These are phyloP conservation scores for Ogataea naganishii DNA, from an alignment of 805 yeast genomes.

Conservation along the genomic window DNA sequence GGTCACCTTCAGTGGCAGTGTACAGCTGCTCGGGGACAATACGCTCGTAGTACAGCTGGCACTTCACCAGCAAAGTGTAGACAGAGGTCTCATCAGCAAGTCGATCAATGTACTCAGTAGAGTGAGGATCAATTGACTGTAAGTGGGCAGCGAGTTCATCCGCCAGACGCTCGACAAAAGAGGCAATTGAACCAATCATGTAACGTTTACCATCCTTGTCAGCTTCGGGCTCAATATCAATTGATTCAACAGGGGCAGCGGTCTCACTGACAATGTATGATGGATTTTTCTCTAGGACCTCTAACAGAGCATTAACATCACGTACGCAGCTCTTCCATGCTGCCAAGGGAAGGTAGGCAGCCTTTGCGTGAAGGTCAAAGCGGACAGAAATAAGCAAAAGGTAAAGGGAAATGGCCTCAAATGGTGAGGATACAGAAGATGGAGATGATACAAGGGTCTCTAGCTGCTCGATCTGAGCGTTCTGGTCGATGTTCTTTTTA, in stretches of 20 bases:
- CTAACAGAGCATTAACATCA: constrained; percentile 56
- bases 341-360: constrained; percentile 64
- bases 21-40: constrained; percentile 36
- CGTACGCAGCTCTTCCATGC: constrained; percentile 69
- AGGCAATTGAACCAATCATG: constrained; percentile 75
- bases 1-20: constrained; percentile 40
- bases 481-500: constrained; percentile 83
- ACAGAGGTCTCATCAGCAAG: constrained; percentile 77
- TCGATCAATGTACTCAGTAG: constrained; percentile 86
- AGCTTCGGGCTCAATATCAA: constrained; percentile 62
- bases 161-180: constrained; percentile 87
- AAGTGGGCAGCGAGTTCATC: constrained; percentile 88
- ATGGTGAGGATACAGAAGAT: constrained; percentile 44
- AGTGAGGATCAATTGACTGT: constrained; percentile 88
- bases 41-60: constrained; percentile 77
- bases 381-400: constrained; percentile 80
- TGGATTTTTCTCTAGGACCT: constrained; percentile 55
- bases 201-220: constrained; percentile 60
- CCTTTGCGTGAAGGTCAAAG: constrained; percentile 67
- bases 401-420: constrained; percentile 70
- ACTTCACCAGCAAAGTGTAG: constrained; percentile 69
- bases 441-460: constrained; percentile 51
- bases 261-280: constrained; percentile 67
- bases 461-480: constrained; percentile 65
- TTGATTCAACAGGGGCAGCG: constrained; percentile 63